Conservation (phyloP, 2,329 filamentous ascomycete genomes). For the Ophiostoma piceae region DNA sequence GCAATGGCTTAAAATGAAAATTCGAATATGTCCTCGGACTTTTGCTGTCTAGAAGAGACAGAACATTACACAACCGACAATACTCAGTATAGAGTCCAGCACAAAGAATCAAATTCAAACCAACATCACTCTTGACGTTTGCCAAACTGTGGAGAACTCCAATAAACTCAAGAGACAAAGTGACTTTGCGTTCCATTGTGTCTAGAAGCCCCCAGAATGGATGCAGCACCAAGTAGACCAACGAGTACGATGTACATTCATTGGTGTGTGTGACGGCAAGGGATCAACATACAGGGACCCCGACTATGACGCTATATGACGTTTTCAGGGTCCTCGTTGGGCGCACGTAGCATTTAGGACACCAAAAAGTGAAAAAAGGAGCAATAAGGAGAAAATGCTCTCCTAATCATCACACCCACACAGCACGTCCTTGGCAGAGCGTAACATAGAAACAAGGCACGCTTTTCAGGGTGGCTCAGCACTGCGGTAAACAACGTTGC, state of each 20-base stretch:
- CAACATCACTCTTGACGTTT: neutral
- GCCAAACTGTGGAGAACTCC: neutral
- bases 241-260: neutral
- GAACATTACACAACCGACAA: too few species aligned
- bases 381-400: neutral
- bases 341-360: neutral
- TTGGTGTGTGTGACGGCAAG: neutral
- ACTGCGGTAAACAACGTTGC: too few species aligned
- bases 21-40: neutral
- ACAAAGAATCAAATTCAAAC: neutral
- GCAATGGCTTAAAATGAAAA: too few species aligned
- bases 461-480: neutral
- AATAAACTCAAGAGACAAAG: too few species aligned
- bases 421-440: neutral
- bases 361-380: too few species aligned
- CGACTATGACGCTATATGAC: neutral
- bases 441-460: neutral
- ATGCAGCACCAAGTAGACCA: neutral
- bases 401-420: too few species aligned
- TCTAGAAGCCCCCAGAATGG: neutral
- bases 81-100: too few species aligned
- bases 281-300: neutral
- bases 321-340: conserved; percentile 3
- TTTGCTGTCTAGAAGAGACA: neutral
- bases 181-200: neutral